These are phyloP conservation scores for Mycena kentingensis DNA, from an alignment of 768 basidiomycete species.

Conservation along the genomic window DNA sequence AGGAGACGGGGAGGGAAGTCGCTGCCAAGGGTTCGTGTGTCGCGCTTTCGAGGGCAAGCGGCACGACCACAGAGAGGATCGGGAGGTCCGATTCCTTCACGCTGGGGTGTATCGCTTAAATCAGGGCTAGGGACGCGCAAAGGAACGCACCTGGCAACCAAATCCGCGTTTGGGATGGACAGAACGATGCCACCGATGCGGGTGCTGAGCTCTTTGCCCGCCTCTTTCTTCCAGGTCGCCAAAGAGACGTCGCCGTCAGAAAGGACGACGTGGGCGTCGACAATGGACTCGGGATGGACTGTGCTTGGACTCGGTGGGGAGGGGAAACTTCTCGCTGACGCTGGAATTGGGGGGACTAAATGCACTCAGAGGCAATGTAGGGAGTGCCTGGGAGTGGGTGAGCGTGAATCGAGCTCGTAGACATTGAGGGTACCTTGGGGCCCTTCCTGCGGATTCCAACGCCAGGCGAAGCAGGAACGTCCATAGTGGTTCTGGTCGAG, in stretches of 20 bases:
- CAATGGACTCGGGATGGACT: constrained; percentile 60
- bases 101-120: constrained; percentile 25
- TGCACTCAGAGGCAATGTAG: constrained; percentile 72
- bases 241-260: constrained; percentile 42
- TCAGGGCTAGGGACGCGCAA: background rate
- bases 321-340: constrained; percentile 65
- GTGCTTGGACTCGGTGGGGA: constrained; percentile 68
- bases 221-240: constrained; percentile 54
- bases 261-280: constrained; percentile 68
- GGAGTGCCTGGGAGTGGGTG: too few relatives aligned
- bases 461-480: constrained; percentile 42
- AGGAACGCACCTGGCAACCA: constrained; percentile 49
- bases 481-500: background rate
- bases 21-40: constrained; percentile 38
- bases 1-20: constrained; percentile 48
- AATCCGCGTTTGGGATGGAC: constrained; percentile 42
- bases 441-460: constrained; percentile 58
- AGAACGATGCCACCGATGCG: constrained; percentile 61
- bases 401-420: too few relatives aligned
- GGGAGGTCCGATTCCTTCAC: constrained; percentile 31
- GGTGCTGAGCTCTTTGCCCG: constrained; percentile 45
- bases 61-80: constrained; percentile 60
- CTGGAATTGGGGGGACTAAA: constrained; percentile 74
- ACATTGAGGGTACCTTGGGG: too few relatives aligned
- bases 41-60: constrained; percentile 58